Conservation (phyloP, 345 rosid genomes). For the Ceriops zippeliana region DNA sequence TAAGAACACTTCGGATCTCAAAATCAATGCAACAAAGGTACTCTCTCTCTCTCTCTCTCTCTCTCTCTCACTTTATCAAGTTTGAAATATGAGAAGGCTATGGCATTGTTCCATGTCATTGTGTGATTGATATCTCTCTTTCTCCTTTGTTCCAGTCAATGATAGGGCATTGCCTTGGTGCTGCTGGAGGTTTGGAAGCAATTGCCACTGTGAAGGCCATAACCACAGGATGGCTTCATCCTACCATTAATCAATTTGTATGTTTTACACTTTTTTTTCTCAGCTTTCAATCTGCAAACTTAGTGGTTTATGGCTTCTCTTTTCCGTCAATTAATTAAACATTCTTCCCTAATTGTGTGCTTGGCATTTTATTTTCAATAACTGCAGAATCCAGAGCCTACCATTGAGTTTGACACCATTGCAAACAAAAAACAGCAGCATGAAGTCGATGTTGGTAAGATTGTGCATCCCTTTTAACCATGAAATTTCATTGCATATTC, state of each 20-base stretch:
- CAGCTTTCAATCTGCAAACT: neutral
- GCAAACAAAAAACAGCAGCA: conserved; percentile 82
- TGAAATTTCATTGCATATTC: conserved; percentile 3
- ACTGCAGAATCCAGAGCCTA: conserved; percentile 83
- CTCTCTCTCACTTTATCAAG: neutral
- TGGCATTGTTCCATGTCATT: conserved; percentile 4
- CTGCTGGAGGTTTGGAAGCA: conserved; percentile 98
- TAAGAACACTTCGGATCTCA: conserved; percentile 72
- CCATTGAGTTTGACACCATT: conserved; percentile 83
- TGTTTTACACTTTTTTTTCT: conserved; percentile 19
- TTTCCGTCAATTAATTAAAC: neutral
- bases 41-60: conserved; percentile 17
- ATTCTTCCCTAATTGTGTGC: neutral
- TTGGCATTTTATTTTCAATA: conserved; percentile 7
- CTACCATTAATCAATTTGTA: conserved; percentile 92
- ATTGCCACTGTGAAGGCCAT: conserved; percentile 91
- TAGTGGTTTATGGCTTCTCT: neutral
- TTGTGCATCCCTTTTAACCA: conserved; percentile 4
- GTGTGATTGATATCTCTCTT: neutral
- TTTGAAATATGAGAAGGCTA: conserved; percentile 1
- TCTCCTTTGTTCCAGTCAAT: conserved; percentile 60
- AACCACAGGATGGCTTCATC: conserved; percentile 95
- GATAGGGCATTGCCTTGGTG: conserved; percentile 99
- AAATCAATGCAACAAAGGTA: conserved; percentile 98
- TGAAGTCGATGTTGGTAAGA: conserved; percentile 96